phyloP scores from a whole-genome alignment of 495 filamentous ascomycete species.

The Penicillium steckii region DNA sequence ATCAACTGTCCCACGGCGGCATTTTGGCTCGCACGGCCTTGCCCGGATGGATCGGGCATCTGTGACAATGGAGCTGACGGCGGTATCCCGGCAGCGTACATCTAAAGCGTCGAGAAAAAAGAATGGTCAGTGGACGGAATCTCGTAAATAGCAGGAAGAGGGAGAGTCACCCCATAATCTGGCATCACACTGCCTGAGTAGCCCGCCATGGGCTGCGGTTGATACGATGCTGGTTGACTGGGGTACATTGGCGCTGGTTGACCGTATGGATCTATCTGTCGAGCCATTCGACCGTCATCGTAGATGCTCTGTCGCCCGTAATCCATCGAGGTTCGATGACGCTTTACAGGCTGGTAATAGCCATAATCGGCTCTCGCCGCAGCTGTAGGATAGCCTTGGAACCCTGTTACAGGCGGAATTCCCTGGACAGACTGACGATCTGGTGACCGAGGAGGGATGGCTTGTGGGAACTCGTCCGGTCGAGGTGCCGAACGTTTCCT shows the following conservation, averaged over 20 bases:
- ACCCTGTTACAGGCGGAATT: slow-evolving; percentile 32
- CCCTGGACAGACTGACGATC: slow-evolving; percentile 39
- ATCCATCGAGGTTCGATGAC: slow-evolving; percentile 46
- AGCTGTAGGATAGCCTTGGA: slow-evolving; percentile 34
- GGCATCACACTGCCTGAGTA: slow-evolving; percentile 41
- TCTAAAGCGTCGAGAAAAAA: too few relatives aligned
- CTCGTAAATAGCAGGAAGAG: background rate
- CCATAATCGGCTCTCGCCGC: slow-evolving; percentile 33
- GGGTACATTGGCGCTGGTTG: slow-evolving; percentile 40
- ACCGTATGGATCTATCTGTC: slow-evolving; percentile 41
- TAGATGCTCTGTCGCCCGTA: slow-evolving; percentile 40
- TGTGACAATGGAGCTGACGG: slow-evolving; percentile 34
- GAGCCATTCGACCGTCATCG: slow-evolving; percentile 42
- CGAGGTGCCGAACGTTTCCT: slow-evolving; percentile 43
- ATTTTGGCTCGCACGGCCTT: slow-evolving; percentile 38
- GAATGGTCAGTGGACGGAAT: background rate
- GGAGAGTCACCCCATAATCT: slow-evolving; percentile 42
- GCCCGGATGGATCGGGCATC: slow-evolving; percentile 39
- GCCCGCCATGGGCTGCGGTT: slow-evolving; percentile 34
- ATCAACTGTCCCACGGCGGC: slow-evolving; percentile 43
- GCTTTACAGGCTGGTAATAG: slow-evolving; percentile 40
- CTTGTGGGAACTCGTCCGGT: slow-evolving; percentile 39
- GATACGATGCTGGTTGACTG: slow-evolving; percentile 37
- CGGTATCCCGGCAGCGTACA: slow-evolving; percentile 36
- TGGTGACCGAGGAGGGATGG: slow-evolving; percentile 40